These are phyloP conservation scores for Xylaria sp. DNA, from an alignment of 2,329 filamentous ascomycete genomes.

Conservation along the genomic window DNA sequence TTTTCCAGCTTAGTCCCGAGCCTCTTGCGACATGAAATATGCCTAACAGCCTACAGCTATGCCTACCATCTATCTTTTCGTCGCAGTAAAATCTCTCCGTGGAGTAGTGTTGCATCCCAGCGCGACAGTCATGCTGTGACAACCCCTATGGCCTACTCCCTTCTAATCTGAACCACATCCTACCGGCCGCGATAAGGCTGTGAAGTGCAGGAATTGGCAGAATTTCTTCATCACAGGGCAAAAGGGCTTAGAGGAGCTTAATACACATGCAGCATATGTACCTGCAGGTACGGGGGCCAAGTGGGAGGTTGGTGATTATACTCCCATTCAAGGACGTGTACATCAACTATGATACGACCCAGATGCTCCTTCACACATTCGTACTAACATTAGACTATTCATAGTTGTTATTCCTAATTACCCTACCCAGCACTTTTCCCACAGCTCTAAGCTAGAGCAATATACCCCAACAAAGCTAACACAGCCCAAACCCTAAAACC, in stretches of 20 bases:
- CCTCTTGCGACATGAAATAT: not conserved
- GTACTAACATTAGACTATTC: slow-evolving; percentile 24
- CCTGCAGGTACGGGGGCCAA: too few species aligned
- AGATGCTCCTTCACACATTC: not conserved
- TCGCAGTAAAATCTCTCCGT: not conserved
- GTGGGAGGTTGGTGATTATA: not conserved
- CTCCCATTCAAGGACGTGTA: too few species aligned
- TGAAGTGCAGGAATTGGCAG: not conserved
- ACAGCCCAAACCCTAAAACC: slow-evolving; percentile 13
- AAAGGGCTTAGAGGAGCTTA: not conserved
- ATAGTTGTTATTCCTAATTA: not conserved
- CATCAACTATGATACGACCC: too few species aligned
- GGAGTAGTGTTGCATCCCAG: too few species aligned
- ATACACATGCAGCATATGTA: not conserved
- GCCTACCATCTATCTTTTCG: not conserved
- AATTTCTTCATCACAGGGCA: not conserved
- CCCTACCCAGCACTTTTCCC: not conserved
- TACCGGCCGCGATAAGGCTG: not conserved
- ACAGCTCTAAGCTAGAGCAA: slow-evolving; percentile 14
- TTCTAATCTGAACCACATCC: too few species aligned
- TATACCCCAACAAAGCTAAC: slow-evolving; percentile 14
- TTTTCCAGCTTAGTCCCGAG: not conserved
- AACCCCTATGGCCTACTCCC: too few species aligned
- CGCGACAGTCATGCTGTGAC: too few species aligned
- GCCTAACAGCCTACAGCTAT: not conserved